Evolutionary conservation across 352 stramenopile genomes (phyloP), one percentile per base, ranked within the genome.

Genomic region (Globisporangium canariense): DNA sequence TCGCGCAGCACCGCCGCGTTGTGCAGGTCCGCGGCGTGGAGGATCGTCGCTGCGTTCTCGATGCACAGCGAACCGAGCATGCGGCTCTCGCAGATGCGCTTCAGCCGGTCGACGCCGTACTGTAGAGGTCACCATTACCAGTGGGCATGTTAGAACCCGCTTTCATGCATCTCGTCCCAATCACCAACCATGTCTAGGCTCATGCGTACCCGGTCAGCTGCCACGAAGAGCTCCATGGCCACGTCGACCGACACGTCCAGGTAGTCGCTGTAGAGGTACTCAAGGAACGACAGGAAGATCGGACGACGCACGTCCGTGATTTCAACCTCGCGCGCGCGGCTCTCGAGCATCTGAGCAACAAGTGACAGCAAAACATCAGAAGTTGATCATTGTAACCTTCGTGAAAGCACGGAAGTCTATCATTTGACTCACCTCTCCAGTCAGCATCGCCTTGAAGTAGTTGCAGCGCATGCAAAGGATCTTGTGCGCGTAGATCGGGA

Each of bases 211-310:
- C 84, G 76, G 62, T 98, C 94, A 0, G 93, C 89, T 20, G 89
- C 89, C 47, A 98, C 96, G 71, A 98, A 98, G 0, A 99, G 78
- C 61, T 98, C 93, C 73, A 98, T 97, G 8, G 94, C 94, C 62
- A 96, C 77, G 57, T 98, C 94, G 8, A 97, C 79, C 13, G 83
- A 85, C 32, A 96, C 81, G 45, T 98, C 91, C 51, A 98, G 83
- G 67, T 96, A 93, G 66, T 99, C 96, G 43, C 93, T 98, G 74
- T 99, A 99, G 43, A 99, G 73, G 71, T 98, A 99, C 65, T 98
- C 91, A 60, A 99, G 76, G 62, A 99, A 89, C 4, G 94, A 81
- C 36, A 98, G 77, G 69, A 99, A 99, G 53, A 98, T 97, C 11
- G 79, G 77, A 25, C 87, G 82, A 40, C 89, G 88, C 13, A 98